These are phyloP conservation scores for Coemansia sp. DNA, from an alignment of 192 early-diverging fungal species.

Conservation along the genomic window DNA sequence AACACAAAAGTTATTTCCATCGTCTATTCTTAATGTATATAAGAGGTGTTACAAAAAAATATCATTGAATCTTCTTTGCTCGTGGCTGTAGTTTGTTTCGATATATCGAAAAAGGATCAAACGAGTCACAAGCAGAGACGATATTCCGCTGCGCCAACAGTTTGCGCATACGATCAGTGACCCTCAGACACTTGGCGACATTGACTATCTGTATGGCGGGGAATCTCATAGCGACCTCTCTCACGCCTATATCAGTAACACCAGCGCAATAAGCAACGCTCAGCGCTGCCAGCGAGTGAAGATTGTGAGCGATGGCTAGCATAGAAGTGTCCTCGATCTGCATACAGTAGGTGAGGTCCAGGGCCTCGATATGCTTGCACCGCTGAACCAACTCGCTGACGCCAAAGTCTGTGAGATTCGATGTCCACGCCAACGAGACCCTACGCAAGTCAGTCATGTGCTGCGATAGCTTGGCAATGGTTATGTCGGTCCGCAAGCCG, in stretches of 20 bases:
- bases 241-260: constrained; percentile 55
- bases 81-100: background rate
- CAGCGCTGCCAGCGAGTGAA: constrained; percentile 39
- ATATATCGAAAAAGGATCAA: constrained; percentile 44
- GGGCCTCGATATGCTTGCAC: constrained; percentile 52
- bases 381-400: constrained; percentile 59
- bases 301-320: constrained; percentile 51
- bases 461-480: constrained; percentile 59
- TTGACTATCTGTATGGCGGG: constrained; percentile 47
- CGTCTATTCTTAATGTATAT: background rate
- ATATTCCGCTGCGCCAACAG: constrained; percentile 18
- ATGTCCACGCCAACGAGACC: constrained; percentile 62
- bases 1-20: background rate
- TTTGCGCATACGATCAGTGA: constrained; percentile 28
- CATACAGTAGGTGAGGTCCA: constrained; percentile 62
- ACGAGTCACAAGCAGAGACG: constrained; percentile 19
- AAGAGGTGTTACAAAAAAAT: background rate
- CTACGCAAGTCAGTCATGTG: constrained; percentile 53
- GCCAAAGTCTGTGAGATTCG: constrained; percentile 58
- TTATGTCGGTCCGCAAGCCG: constrained; percentile 60
- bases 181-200: constrained; percentile 51
- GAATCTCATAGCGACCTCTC: constrained; percentile 44
- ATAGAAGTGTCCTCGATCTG: constrained; percentile 59
- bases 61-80: background rate
- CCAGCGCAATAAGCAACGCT: constrained; percentile 59